Evolutionary conservation across 1,284 basidiomycete species (phyloP), one percentile per base, ranked within the genome.

Genomic region (Chalciporus piperatoides): DNA sequence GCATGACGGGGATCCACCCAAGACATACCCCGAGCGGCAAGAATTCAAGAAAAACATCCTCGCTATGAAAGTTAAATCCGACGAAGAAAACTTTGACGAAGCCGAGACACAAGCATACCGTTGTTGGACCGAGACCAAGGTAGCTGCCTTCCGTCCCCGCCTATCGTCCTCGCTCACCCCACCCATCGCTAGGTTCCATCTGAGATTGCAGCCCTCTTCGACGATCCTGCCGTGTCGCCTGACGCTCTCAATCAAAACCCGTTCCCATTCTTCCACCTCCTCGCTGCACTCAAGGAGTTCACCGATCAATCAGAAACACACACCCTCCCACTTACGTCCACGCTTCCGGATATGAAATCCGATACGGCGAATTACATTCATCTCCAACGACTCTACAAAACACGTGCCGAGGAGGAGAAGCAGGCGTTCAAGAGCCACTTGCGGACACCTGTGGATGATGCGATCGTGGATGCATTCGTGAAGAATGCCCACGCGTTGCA

Each of bases 81-180:
- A 99, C 67, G 91, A 96, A 61, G 96, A 99, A 71, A 98, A 98
- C 71, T 93, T 94, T 65, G 95, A 97, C 57, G 94, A 97, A 68
- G 94, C 93, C 1, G 79, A 88, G 56, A 76, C 83, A 2, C 85
- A 94, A 67, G 86, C 87, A 0, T 89, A 88, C 66, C 79, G 89
- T 33, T 82, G 80, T 46, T 91, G 83, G 79, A 77, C 79, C 0
- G 73, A 78, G 38, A 86, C 85, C 10, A 67, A 75, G 44, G 82
- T 80, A 14, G 12, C 38, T 49, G 73, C 54, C 25, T 11, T 5
- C 21, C 35, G 19, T 44, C n/a, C 37, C 32, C 14, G 41, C 52
- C 9, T n/a, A 11, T 6, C 10, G 4, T 24, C 38, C 25, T 25
- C 17, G 19, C 2, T 15, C 21, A 9, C 2, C 7, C 2, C 12